Base-by-base conservation (phyloP, 1,139 yeast species). In the Hanseniaspora sp. region DNA sequence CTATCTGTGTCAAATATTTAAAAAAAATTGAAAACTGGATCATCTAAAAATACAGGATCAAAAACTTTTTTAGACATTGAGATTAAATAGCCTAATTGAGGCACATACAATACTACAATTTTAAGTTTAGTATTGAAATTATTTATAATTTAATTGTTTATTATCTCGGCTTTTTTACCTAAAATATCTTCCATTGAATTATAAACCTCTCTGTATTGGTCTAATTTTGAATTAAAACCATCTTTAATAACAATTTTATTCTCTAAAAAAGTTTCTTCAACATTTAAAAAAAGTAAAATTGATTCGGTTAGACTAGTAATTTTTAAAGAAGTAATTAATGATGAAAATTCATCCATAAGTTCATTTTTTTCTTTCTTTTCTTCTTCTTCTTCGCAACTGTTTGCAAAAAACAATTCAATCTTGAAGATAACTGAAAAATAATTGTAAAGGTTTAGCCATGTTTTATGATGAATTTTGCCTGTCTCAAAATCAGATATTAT, bases 61-160 rank as follows among this genome's bases (percentile, higher is more conserved):
- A 58, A 59, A 11, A 57, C 51, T 6, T 53, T 46, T 1, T 52
- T 38, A 28, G 63, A 64, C 3, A 64, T 39, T 0, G 69, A 62
- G 1, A 72, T 61, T 46, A 75, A 60, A 55, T 69, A 75, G 0
- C 78, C 79, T 34, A 75, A 57, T 53, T 74, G 76, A 7, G 76
- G 76, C 30, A 74, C 71, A 57, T 75, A 75, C 2, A 71, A 69
- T 1, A 70, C 70, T 56, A 71, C 72, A 5, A 71, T 51, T 1
- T 63, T 45, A 5, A 58, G 58, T 2, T 52, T 53, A 0, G 60
- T 46, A 4, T 41, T 0, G 55, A 49, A 23, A 59, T 35, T 5
- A 43, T 46, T 5, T 42, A 42, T 0, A 60, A 51, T 7, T 64
- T 55, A 1, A 56, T 59, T 12, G 46, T 37, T 15, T n/a, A 47